Conservation (phyloP, 495 filamentous ascomycete species). For the Penicillium bialowiezense region DNA sequence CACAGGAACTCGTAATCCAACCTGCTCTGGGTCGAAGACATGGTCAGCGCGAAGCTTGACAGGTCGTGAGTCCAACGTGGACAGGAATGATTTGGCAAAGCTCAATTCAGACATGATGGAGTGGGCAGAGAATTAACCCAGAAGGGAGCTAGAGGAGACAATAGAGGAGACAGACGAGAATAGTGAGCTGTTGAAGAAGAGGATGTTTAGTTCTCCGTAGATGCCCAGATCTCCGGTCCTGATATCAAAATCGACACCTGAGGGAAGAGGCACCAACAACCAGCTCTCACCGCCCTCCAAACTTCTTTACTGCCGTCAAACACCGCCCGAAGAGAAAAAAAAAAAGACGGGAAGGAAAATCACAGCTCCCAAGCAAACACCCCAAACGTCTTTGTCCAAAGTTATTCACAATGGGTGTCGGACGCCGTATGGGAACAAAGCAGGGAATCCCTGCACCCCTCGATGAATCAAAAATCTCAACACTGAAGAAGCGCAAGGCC, state of each 20-base stretch:
- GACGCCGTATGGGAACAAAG: constrained; percentile 84
- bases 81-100: constrained; percentile 82
- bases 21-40: constrained; percentile 75
- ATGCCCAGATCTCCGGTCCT: background rate
- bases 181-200: background rate
- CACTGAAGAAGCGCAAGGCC: constrained; percentile 73
- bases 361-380: constrained; percentile 11
- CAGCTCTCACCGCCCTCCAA: constrained; percentile 29
- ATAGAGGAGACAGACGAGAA: background rate
- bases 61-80: constrained; percentile 70
- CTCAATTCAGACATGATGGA: constrained; percentile 74
- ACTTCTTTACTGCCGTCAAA: constrained; percentile 18
- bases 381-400: constrained; percentile 16
- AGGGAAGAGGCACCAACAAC: background rate
- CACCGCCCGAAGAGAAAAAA: constrained; percentile 38
- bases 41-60: constrained; percentile 78
- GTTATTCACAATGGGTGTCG: constrained; percentile 70
- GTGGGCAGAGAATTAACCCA: background rate
- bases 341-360: constrained; percentile 30
- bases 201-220: background rate
- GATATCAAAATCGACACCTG: constrained; percentile 3
- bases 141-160: background rate
- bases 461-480: constrained; percentile 73
- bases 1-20: constrained; percentile 70
- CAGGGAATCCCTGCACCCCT: constrained; percentile 83